phyloP scores from a whole-genome alignment of 2,329 filamentous ascomycete species.

The Dendrostoma leiphaemia region DNA sequence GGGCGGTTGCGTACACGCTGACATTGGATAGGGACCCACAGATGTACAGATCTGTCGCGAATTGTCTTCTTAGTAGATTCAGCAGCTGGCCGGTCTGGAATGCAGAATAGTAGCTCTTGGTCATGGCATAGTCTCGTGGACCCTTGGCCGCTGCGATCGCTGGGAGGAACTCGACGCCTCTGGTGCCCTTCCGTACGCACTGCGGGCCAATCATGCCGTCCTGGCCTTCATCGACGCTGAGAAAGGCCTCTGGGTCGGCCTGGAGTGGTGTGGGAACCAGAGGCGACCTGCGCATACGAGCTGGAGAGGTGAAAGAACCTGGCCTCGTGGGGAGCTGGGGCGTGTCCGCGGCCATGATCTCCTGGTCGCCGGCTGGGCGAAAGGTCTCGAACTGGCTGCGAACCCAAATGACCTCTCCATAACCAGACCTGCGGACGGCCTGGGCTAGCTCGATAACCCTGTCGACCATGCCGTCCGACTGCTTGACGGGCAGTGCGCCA shows the following conservation, averaged over 20 bases:
- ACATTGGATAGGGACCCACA: constrained; percentile 85
- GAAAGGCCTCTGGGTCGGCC: constrained; percentile 37
- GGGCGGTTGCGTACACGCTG: constrained; percentile 85
- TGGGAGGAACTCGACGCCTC: constrained; percentile 44
- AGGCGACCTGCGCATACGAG: constrained; percentile 28
- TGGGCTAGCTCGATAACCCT: constrained; percentile 65
- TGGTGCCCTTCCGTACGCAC: constrained; percentile 43
- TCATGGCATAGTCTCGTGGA: constrained; percentile 48
- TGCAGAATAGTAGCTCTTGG: constrained; percentile 85
- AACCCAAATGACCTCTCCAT: constrained; percentile 78
- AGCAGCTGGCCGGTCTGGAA: constrained; percentile 75
- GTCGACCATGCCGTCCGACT: constrained; percentile 64
- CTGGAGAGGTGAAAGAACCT: constrained; percentile 5
- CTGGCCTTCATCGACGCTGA: constrained; percentile 20
- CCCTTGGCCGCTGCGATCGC: constrained; percentile 42
- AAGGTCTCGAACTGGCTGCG: constrained; percentile 69
- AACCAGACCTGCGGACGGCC: constrained; percentile 69
- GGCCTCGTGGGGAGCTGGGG: constrained; percentile 22
- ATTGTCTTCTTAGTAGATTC: constrained; percentile 73
- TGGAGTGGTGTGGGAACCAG: constrained; percentile 7
- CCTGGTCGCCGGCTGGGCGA: constrained; percentile 53
- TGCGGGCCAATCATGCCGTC: constrained; percentile 30
- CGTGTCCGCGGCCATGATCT: constrained; percentile 44
- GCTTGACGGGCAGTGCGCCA: constrained; percentile 65
- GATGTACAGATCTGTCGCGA: constrained; percentile 86